Conservation (phyloP, 345 rosid genomes). For the Punica granatum region DNA sequence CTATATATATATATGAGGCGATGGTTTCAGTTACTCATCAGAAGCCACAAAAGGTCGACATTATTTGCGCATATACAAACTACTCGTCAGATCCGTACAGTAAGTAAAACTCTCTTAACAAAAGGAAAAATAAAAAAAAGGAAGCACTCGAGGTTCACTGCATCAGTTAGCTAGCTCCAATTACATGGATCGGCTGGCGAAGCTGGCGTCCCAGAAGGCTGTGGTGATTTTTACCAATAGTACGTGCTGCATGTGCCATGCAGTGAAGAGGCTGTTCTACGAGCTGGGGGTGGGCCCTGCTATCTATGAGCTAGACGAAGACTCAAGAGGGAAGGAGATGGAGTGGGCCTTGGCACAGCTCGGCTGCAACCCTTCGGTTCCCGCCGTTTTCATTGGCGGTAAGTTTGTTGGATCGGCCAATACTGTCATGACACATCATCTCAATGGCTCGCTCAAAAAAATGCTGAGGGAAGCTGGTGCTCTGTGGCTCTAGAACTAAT, state of each 20-base stretch:
- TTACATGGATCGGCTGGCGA: constrained; percentile 63
- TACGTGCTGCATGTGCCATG: constrained; percentile 86
- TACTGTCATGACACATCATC: constrained; percentile 84
- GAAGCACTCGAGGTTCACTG: no score
- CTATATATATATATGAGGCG: no score
- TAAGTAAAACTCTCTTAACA: no score
- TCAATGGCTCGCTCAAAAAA: constrained; percentile 74
- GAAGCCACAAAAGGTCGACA: no score
- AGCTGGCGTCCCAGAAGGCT: constrained; percentile 73
- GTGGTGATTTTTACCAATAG: constrained; percentile 97
- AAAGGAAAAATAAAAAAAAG: no score
- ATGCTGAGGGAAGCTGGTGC: constrained; percentile 86
- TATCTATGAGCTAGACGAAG: constrained; percentile 70
- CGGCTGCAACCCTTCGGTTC: constrained; percentile 75
- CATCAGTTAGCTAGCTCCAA: not conserved
- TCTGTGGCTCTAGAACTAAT: constrained; percentile 53
- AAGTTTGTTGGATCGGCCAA: constrained; percentile 73
- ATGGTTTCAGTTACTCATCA: no score
- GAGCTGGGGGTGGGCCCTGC: constrained; percentile 87
- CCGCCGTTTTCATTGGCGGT: constrained; percentile 85
- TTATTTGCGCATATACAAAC: no score
- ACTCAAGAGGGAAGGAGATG: constrained; percentile 62
- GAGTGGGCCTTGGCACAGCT: constrained; percentile 68
- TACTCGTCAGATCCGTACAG: no score
- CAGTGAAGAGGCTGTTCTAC: constrained; percentile 78